phyloP scores from a whole-genome alignment of 1,139 yeast genomes.

The Cylindricascospora bacillispora region DNA sequence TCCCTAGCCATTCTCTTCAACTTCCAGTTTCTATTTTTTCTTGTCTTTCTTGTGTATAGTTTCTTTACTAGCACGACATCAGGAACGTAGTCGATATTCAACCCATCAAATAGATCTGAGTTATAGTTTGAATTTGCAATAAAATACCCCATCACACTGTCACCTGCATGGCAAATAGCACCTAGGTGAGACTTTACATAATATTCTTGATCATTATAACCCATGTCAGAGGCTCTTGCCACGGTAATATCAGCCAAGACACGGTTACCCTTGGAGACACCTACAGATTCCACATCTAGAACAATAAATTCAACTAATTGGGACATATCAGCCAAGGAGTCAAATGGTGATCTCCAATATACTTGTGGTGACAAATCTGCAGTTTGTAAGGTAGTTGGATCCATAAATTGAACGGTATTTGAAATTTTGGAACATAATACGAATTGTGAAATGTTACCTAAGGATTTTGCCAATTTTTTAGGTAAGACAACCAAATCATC shows the following conservation, averaged over 20 bases:
- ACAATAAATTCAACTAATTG: constrained; percentile 82
- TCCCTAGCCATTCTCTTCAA: constrained; percentile 97
- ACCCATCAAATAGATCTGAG: constrained; percentile 69
- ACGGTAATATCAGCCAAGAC: constrained; percentile 86
- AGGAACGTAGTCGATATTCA: constrained; percentile 47
- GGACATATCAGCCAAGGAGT: constrained; percentile 61
- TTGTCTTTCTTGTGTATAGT: constrained; percentile 67
- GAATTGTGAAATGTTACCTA: constrained; percentile 75
- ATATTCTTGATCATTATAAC: constrained; percentile 67
- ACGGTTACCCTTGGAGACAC: constrained; percentile 64
- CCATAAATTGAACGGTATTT: constrained; percentile 74
- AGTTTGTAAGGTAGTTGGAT: constrained; percentile 66
- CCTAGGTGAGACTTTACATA: constrained; percentile 86
- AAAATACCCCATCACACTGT: constrained; percentile 83
- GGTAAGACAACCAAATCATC: constrained; percentile 93
- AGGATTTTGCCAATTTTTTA: constrained; percentile 62
- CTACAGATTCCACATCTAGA: constrained; percentile 88
- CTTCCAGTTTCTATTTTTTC: constrained; percentile 80
- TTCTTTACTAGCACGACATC: constrained; percentile 91
- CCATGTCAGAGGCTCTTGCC: constrained; percentile 76
- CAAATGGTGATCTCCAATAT: constrained; percentile 83
- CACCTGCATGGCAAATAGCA: constrained; percentile 91
- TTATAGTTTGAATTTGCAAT: constrained; percentile 76
- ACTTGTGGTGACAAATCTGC: constrained; percentile 68
- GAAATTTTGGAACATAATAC: constrained; percentile 78